phyloP scores from a whole-genome alignment of 2,329 filamentous ascomycete genomes.

The Sporothrix protearum region DNA sequence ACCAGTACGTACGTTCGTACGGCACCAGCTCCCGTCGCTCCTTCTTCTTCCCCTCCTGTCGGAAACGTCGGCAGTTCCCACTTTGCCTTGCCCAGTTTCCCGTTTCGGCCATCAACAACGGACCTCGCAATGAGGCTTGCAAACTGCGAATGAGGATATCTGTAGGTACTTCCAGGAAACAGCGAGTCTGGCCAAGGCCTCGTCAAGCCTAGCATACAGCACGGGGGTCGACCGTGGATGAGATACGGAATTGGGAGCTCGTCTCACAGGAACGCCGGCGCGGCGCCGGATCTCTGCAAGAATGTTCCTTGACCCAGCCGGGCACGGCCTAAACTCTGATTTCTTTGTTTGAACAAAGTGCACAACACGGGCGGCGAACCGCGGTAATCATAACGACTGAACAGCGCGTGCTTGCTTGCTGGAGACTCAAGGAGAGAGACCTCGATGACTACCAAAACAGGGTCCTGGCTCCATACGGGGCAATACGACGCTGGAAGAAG shows the following conservation, averaged over 20 bases:
- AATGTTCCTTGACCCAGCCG: neutral
- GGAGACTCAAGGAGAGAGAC: neutral
- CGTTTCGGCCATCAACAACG: neutral
- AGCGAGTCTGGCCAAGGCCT: neutral
- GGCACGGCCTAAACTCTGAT: neutral
- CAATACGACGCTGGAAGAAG: neutral
- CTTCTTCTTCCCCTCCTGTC: neutral
- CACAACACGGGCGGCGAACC: neutral
- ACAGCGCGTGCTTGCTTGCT: neutral
- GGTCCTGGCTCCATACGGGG: neutral
- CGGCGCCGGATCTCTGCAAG: neutral
- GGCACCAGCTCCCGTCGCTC: neutral
- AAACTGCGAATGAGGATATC: neutral
- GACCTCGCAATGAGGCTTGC: neutral
- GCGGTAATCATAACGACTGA: neutral
- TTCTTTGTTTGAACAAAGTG: neutral
- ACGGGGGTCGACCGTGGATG: neutral
- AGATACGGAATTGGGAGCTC: neutral
- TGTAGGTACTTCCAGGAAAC: neutral
- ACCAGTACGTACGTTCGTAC: no score
- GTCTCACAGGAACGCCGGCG: neutral
- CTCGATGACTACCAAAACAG: neutral
- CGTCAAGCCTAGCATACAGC: neutral
- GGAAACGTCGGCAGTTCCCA: constrained; percentile 22
- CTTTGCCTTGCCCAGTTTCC: constrained; percentile 8